Evolutionary conservation across 1,139 yeast species (phyloP).

Genomic region (Chernovozyma sophiae-reginae): DNA sequence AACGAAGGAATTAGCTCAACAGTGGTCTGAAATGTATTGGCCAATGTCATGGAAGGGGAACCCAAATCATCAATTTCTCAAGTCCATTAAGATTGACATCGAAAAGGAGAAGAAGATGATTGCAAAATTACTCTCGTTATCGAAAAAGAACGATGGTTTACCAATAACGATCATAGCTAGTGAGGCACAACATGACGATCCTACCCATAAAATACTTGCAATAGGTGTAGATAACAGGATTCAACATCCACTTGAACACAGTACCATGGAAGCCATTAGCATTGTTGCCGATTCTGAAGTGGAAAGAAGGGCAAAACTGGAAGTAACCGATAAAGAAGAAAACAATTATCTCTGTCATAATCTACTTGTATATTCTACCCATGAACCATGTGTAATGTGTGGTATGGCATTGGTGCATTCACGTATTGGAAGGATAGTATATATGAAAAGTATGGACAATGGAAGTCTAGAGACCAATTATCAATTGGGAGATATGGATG

Average conservation of each 20-base stretch:
- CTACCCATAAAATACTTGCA: constrained; percentile 16
- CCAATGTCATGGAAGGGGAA: constrained; percentile 94
- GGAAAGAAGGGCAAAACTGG: constrained; percentile 2
- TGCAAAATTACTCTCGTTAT: constrained; percentile 11
- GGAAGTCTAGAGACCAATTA: constrained; percentile 64
- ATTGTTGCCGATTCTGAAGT: constrained; percentile 42
- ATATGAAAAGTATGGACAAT: constrained; percentile 32
- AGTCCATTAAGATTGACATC: constrained; percentile 48
- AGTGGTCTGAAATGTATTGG: constrained; percentile 74
- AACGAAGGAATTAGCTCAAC: constrained; percentile 56
- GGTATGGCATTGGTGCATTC: constrained; percentile 95
- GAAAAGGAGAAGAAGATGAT: constrained; percentile 38
- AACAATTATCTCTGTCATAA: constrained; percentile 67
- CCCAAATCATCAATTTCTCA: constrained; percentile 71
- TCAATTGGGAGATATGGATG: constrained; percentile 62
- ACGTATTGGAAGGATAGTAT: constrained; percentile 66
- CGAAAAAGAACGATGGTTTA: constrained; percentile 4
- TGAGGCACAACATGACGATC: constrained; percentile 8
- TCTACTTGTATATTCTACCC: constrained; percentile 79
- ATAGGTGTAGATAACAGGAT: constrained; percentile 18
- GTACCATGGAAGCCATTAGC: constrained; percentile 68
- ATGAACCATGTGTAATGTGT: constrained; percentile 97
- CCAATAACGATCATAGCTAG: constrained; percentile 24
- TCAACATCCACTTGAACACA: constrained; percentile 57
- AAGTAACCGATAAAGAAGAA: constrained; percentile 8